Conservation (phyloP, 2,329 filamentous ascomycete genomes). For the Aspergillus arachidicola region DNA sequence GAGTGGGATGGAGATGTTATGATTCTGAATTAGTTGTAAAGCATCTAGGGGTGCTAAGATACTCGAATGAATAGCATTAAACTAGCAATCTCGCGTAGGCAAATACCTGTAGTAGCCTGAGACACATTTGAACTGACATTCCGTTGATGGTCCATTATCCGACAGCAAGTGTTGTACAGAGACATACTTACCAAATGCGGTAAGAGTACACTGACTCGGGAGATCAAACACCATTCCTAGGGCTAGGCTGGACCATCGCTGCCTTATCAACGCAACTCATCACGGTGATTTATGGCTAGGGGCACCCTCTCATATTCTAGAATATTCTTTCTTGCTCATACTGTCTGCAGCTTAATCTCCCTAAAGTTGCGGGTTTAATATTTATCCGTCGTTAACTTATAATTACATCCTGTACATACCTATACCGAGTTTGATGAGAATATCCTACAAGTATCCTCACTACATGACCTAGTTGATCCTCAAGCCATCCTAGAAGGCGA, state of each 20-base stretch:
- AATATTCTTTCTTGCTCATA: accelerated
- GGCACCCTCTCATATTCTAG: neutral
- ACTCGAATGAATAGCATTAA: neutral
- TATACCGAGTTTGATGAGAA: neutral
- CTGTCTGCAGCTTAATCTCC: neutral
- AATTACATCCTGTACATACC: neutral
- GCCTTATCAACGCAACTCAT: neutral
- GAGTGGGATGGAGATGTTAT: neutral
- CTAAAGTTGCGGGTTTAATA: too few relatives aligned
- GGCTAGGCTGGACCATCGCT: neutral
- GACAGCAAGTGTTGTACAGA: neutral
- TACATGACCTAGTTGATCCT: neutral
- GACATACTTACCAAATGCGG: neutral
- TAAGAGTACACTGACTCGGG: neutral
- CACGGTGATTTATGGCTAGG: neutral
- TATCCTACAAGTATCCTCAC: neutral
- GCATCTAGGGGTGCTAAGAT: neutral
- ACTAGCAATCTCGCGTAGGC: neutral
- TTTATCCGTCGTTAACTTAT: too few relatives aligned
- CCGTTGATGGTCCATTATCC: neutral
- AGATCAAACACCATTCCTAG: neutral
- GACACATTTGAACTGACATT: neutral
- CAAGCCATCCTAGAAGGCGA: neutral
- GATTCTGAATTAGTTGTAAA: neutral
- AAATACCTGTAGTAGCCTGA: neutral